Conservation (phyloP, 2,329 filamentous ascomycete species). For the Clonostachys sp. region DNA sequence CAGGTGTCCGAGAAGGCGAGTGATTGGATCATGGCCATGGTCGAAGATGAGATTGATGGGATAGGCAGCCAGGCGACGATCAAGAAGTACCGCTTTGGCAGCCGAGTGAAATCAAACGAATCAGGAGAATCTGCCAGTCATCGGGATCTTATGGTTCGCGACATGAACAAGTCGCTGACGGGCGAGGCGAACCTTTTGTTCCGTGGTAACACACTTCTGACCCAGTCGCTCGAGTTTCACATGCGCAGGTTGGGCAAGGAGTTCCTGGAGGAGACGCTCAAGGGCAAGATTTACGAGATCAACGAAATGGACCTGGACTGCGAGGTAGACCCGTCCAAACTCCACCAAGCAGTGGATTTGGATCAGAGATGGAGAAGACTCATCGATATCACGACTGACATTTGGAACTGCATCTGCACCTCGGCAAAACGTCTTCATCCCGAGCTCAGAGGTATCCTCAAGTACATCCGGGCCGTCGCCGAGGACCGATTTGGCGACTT, state of each 20-base stretch:
- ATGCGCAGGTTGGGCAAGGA: conserved; percentile 94
- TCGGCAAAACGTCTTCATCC: conserved; percentile 74
- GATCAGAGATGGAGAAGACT: conserved; percentile 80
- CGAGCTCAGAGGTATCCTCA: conserved; percentile 79
- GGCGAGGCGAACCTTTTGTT: conserved; percentile 94
- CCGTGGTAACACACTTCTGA: conserved; percentile 88
- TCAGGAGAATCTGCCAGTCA: conserved; percentile 59
- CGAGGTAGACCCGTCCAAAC: conserved; percentile 86
- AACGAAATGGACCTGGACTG: conserved; percentile 88
- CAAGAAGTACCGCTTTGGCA: conserved; percentile 69
- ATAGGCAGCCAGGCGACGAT: conserved; percentile 72
- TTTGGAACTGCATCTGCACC: conserved; percentile 78
- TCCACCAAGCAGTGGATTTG: conserved; percentile 62
- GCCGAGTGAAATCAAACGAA: conserved; percentile 66
- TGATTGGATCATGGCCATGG: conserved; percentile 89
- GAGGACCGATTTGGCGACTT: conserved; percentile 95
- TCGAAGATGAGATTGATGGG: conserved; percentile 96
- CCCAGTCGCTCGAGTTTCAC: conserved; percentile 88
- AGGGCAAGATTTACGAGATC: conserved; percentile 83
- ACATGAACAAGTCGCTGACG: conserved; percentile 74
- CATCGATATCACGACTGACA: conserved; percentile 69
- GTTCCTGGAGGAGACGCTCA: conserved; percentile 82
- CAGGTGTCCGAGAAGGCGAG: conserved; percentile 81
- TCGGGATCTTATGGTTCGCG: conserved; percentile 67
- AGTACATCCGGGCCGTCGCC: conserved; percentile 87